Evolutionary conservation across 176 grass and related monocot species (phyloP).

Genomic region (Dendrocalamus sinicus): DNA sequence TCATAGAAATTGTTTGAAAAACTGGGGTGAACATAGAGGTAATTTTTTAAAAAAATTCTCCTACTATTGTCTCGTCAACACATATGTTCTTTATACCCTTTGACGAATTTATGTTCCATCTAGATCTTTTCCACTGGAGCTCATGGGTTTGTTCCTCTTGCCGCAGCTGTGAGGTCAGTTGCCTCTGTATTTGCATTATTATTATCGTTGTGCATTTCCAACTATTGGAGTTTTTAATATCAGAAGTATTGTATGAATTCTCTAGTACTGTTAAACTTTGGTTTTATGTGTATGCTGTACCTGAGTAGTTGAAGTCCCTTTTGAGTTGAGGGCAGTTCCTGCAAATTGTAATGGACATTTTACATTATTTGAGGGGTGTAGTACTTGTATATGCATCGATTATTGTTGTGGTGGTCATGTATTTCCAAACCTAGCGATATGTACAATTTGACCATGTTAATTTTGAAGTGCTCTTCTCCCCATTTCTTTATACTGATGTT

Average conservation of each 20-base stretch:
- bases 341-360: not conserved
- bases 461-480: not conserved
- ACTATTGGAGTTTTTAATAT: not conserved
- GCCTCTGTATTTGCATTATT: slow-evolving; percentile 10
- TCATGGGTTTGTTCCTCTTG: slow-evolving; percentile 89
- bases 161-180: slow-evolving; percentile 82
- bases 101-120: slow-evolving; percentile 39
- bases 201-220: slow-evolving; percentile 2
- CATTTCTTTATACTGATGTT: not conserved
- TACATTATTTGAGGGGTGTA: not conserved
- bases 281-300: not conserved
- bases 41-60: not conserved
- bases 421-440: not conserved
- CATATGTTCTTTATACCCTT: slow-evolving; percentile 22
- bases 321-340: not conserved
- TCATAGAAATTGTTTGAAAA: slow-evolving; percentile 90
- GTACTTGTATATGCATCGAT: not conserved
- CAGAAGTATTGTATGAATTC: slow-evolving; percentile 17
- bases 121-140: slow-evolving; percentile 95
- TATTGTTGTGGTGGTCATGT: slow-evolving; percentile 13
- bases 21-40: slow-evolving; percentile 93
- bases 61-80: not conserved
- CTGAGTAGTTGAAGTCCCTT: not conserved
- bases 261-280: slow-evolving; percentile 12
- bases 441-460: not conserved